phyloP scores from a whole-genome alignment of 2,329 filamentous ascomycete genomes.

The Cordyceps pruinosa region DNA sequence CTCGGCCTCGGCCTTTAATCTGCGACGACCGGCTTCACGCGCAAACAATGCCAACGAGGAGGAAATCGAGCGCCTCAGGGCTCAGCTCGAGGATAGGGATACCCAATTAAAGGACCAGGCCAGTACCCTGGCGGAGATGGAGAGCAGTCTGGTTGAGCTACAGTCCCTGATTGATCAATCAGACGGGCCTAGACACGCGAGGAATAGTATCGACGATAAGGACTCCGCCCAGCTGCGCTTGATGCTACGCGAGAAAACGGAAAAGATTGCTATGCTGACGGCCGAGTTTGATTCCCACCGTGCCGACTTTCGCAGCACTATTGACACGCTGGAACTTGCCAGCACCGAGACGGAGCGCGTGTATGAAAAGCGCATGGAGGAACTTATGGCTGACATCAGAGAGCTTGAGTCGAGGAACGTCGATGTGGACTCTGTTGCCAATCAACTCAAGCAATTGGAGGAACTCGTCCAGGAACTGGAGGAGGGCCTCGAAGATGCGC shows the following conservation, averaged over 20 bases:
- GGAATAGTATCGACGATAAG: slow-evolving; percentile 54
- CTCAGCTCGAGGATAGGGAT: slow-evolving; percentile 76
- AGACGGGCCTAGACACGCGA: slow-evolving; percentile 34
- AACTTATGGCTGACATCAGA: slow-evolving; percentile 73
- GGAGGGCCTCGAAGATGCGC: slow-evolving; percentile 90
- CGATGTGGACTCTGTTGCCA: slow-evolving; percentile 85
- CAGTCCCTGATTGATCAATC: slow-evolving; percentile 58
- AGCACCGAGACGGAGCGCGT: slow-evolving; percentile 93
- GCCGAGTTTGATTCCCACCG: slow-evolving; percentile 91
- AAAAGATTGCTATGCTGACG: slow-evolving; percentile 88
- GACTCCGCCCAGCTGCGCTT: slow-evolving; percentile 71
- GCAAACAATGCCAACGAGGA: slow-evolving; percentile 54
- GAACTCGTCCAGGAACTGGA: slow-evolving; percentile 95
- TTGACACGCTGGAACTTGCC: slow-evolving; percentile 92
- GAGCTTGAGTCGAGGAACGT: slow-evolving; percentile 77
- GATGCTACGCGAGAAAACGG: slow-evolving; percentile 89
- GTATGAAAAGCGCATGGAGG: slow-evolving; percentile 88
- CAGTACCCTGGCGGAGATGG: slow-evolving; percentile 78
- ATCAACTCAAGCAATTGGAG: slow-evolving; percentile 89
- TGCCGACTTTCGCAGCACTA: slow-evolving; percentile 92
- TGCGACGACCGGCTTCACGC: slow-evolving; percentile 46
- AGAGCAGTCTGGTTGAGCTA: slow-evolving; percentile 75
- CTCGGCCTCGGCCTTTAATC: slow-evolving; percentile 48
- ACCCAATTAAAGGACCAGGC: slow-evolving; percentile 85
- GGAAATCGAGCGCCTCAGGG: slow-evolving; percentile 65